Evolutionary conservation across 768 basidiomycete genomes (phyloP), one percentile per base, ranked within the genome.

Genomic region (Tephrocybe rancida): DNA sequence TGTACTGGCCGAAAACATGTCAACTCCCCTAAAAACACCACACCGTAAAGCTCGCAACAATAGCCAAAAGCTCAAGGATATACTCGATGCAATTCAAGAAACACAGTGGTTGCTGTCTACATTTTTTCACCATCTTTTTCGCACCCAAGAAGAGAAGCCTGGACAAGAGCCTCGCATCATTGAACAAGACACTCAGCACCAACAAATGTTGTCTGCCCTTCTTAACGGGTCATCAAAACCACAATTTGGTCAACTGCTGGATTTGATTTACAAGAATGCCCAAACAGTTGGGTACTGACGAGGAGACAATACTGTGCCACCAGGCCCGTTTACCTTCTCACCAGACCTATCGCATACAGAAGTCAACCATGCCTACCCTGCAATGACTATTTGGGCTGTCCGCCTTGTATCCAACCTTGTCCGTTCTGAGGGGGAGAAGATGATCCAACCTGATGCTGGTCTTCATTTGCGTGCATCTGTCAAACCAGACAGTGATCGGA

Each of bases 331-430:
- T 24, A 38, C 24, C 1, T 45, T 45, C 30, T 14, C 26, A 30
- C 29, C 44, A n/a, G 9, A 3, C n/a, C 2, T 45, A 8, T 45
- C 44, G 30, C 29, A 45, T n/a, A 11, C 5, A 3, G 19, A 16
- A 5, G 44, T 45, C 13, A 16, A 45, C 24, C 44, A 45, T 32
- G 44, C 44, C 2, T 45, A 45, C 29, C 27, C 44, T 30, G 48
- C 60, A 38, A 39, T 61, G 29, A 47, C 26, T 30, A 39, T 46
- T 8, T 58, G 60, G 56, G 60, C 60, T 22, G 53, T 61, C 5
- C 24, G 26, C 9, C 45, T 54, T n/a, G 43, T 55, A 6, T 25
- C 43, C 0, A 25, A 46, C 19, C 16, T 60, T 18, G 59, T 57
- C 0, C n/a, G 18, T n/a, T 18, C 21, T 21, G 56, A 60, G 35